Base-by-base conservation (phyloP, 805 yeast species). In the Pichia phayaonensis region DNA sequence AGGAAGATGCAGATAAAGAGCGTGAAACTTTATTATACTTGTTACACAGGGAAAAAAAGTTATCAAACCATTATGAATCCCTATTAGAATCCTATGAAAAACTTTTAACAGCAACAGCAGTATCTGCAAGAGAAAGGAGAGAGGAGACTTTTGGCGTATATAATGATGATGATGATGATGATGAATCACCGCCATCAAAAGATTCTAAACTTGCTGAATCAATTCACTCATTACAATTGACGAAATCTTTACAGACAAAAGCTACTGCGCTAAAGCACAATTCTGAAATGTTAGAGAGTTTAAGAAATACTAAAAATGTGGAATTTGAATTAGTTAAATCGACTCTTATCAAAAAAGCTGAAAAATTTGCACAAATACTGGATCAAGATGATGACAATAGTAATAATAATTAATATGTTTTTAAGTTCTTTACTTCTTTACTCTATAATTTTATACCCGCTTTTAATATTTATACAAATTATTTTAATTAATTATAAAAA, bases 311-410 rank as follows among this genome's bases (percentile, higher is more conserved):
- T 36, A 50, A 46, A 42, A 46, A 36, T 4, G 15, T 18, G 13
- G 47, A 50, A 18, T 20, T 46, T 8, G 38, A 42, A 22, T 2
- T 42, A 4, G 34, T 44, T 11, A 46, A 40, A 12, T 8, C 24
- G 45, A n/a, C 31, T 11, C 13, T 41, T 38, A 13, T 50, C 62
- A 13, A 62, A 63, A 48, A 54, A 51, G 10, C 66, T 15, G 45
- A 36, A 22, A 20, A 45, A 20, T 31, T 49, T 8, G 61, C 49
- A 65, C 65, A 46, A 47, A 61, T 8, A 56, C 57, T 16, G 45
- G 67, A 22, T 36, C 65, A 20, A 49, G 66, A 48, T 4, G 40
- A 31, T 31, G 18, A 40, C 8, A 16, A 23, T 23, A 66, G 44
- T 8, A 21, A 41, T 23, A 18, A 15, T 40, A 22, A 23, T 40